These are phyloP conservation scores for Tilletia horrida DNA, from an alignment of 1,284 basidiomycete genomes.

Conservation along the genomic window DNA sequence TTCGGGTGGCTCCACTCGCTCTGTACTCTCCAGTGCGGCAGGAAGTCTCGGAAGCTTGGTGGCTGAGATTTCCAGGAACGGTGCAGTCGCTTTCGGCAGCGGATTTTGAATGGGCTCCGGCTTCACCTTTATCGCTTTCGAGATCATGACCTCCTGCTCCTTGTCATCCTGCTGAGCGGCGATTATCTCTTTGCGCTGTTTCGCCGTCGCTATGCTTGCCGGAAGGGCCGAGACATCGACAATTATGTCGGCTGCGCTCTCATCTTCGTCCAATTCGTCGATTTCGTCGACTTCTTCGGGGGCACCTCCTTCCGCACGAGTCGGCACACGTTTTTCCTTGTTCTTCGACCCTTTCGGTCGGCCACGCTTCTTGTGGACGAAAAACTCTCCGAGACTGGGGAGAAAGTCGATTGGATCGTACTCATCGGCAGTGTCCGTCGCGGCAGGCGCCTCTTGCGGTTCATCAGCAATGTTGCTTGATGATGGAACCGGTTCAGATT, in stretches of 20 bases:
- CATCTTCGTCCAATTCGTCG: slow-evolving; percentile 2
- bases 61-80: slow-evolving; percentile 3
- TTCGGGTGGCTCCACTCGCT: no score
- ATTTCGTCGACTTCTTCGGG: neutral
- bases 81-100: no score
- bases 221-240: neutral
- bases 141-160: neutral
- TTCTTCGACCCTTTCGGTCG: slow-evolving; percentile 7
- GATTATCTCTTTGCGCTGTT: neutral
- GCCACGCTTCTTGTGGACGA: neutral
- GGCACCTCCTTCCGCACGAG: neutral
- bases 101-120: no score
- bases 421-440: no score
- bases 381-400: no score
- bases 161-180: neutral
- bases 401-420: no score
- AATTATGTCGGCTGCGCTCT: neutral
- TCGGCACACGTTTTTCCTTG: neutral
- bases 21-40: no score
- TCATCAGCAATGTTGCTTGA: no score
- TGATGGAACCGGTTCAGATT: no score
- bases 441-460: no score
- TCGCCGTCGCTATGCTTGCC: neutral
- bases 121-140: neutral
- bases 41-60: neutral